phyloP scores from a whole-genome alignment of 2,329 filamentous ascomycete species.

The Fusarium lateritium region DNA sequence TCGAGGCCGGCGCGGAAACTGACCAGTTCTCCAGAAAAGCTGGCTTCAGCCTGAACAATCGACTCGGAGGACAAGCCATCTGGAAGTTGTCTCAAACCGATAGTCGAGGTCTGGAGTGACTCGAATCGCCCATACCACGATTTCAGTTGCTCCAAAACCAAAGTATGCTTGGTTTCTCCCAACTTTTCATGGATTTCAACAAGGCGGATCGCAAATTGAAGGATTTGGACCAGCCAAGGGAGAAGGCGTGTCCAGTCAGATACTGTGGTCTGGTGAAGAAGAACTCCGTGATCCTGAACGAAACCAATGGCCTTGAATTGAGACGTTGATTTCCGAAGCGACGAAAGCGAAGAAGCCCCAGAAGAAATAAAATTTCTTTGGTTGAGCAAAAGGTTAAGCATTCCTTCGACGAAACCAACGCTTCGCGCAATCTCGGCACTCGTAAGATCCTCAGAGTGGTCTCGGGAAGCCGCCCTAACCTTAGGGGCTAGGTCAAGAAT shows the following conservation, averaged over 20 bases:
- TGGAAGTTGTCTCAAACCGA: constrained; percentile 65
- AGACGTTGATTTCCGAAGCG: constrained; percentile 57
- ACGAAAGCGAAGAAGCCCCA: constrained; percentile 55
- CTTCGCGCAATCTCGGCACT: constrained; percentile 84
- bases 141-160: constrained; percentile 62
- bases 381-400: constrained; percentile 75
- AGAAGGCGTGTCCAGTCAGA: constrained; percentile 50
- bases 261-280: constrained; percentile 37
- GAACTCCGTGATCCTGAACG: constrained; percentile 41
- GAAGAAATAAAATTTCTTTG: constrained; percentile 70
- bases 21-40: constrained; percentile 56
- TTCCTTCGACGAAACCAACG: constrained; percentile 87
- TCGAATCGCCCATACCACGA: constrained; percentile 66
- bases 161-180: constrained; percentile 65
- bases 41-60: constrained; percentile 52
- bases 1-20: constrained; percentile 60
- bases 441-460: constrained; percentile 89
- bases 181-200: constrained; percentile 78
- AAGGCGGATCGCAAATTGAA: constrained; percentile 73
- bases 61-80: constrained; percentile 62
- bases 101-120: constrained; percentile 59
- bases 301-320: constrained; percentile 56
- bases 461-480: constrained; percentile 75
- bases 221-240: constrained; percentile 78
- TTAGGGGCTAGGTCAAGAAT: constrained; percentile 80